Conservation (phyloP, 768 basidiomycete species). For the Antrodiella citrinella region DNA sequence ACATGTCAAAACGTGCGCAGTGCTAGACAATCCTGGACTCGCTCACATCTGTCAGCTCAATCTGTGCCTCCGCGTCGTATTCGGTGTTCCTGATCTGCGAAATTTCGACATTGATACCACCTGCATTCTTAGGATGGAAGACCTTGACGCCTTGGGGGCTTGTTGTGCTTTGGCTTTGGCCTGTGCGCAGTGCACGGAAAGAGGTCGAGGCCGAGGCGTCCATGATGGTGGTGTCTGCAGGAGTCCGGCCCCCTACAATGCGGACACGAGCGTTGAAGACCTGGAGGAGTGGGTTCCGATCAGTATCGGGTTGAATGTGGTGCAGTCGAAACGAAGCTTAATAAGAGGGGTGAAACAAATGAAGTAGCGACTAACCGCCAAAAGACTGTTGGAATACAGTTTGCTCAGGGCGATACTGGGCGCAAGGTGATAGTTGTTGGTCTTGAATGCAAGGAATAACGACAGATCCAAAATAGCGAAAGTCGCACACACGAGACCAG, state of each 20-base stretch:
- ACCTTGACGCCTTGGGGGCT: background rate
- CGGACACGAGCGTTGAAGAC: constrained; percentile 4
- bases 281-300: background rate
- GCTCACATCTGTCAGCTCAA: no score
- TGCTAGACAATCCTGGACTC: no score
- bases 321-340: no score
- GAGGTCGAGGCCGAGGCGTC: background rate
- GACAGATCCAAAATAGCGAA: constrained; percentile 18
- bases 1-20: no score
- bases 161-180: background rate
- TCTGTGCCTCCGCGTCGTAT: no score
- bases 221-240: background rate
- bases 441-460: constrained; percentile 14
- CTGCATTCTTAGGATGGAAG: no score
- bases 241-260: constrained; percentile 2
- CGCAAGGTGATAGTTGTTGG: constrained; percentile 19
- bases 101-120: background rate
- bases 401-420: constrained; percentile 18
- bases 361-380: constrained; percentile 13
- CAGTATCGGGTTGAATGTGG: background rate
- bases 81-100: no score
- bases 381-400: constrained; percentile 19
- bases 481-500: constrained; percentile 16
- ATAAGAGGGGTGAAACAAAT: background rate
- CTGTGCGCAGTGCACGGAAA: background rate